Base-by-base conservation (phyloP, 2,329 filamentous ascomycete genomes). In the Aspergillus pseudonomiae region DNA sequence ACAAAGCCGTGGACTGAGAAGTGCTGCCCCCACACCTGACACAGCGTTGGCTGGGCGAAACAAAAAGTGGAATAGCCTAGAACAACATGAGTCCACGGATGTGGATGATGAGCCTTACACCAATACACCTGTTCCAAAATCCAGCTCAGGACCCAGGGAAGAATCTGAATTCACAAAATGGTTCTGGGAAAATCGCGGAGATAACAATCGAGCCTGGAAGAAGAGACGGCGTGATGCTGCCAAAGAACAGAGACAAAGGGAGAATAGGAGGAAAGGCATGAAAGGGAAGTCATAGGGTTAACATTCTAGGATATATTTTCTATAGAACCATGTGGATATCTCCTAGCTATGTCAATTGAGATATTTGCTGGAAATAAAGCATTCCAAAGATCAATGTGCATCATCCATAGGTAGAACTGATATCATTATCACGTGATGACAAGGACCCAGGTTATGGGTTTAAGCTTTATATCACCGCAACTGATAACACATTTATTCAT, bases 21-120 rank as follows among this genome's bases (percentile, higher is more conserved):
- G 93, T 74, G 93, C 93, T 6, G 95, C 95, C 2, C 95, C 95
- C 0, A 99, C 95, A 0, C 95, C 95, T 0, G 95, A 99, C 74
- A 98, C 95, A 0, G 93, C 93, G 1, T 88, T 93, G 64, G 88
- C 91, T 2, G 88, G 67, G 60, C 75, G 74, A 34, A 74, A 63
- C 50, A 74, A 71, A 50, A 72, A 77, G 34, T 74, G 74, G 73
- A 70, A 69, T 9, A 66, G 66, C 6, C 11, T 32, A 21, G 60
- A 57, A 9, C 34, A 69, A 21, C 60, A 65, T 6, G 69, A 74
- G 14, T 62, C 65, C 6, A 65, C 67, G 58, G 67, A 69, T 24
- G 65, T 70, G n/a, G 71, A 75, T 43, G 72, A 69, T 41, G 69
- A 71, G 19, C 61, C 63, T 6, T 61, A 70, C 55, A 61, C 71